Evolutionary conservation across 2,329 filamentous ascomycete genomes (phyloP).

Genomic region (Cercospora citrullina): DNA sequence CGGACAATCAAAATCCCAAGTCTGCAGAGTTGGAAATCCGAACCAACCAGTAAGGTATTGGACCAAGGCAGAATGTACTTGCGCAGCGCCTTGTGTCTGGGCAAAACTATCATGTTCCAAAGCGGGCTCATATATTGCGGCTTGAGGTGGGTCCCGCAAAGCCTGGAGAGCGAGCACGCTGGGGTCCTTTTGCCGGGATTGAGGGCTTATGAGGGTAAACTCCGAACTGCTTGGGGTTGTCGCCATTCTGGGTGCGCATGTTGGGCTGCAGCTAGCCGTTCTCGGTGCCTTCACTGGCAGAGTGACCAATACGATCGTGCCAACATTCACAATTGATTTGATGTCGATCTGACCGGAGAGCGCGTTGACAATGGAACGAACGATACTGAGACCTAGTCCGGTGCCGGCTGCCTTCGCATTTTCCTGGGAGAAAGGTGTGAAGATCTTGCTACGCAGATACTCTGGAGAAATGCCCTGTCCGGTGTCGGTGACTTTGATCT

Average conservation of each 20-base stretch:
- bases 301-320: constrained; percentile 28
- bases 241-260: not conserved
- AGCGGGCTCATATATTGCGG: constrained; percentile 29
- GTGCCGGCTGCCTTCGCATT: constrained; percentile 60
- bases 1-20: constrained; percentile 27
- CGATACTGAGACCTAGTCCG: constrained; percentile 66
- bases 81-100: constrained; percentile 25
- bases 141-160: constrained; percentile 39
- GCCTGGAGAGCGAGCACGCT: constrained; percentile 48
- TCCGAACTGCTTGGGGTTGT: not conserved
- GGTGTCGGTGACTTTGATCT: constrained; percentile 57
- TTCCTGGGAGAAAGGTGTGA: constrained; percentile 66
- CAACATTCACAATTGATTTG: constrained; percentile 33
- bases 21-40: constrained; percentile 27
- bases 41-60: constrained; percentile 31
- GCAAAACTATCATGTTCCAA: constrained; percentile 27
- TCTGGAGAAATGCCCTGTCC: constrained; percentile 66
- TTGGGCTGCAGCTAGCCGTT: not conserved
- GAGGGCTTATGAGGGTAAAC: not conserved
- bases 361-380: constrained; percentile 59
- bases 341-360: constrained; percentile 62
- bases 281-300: constrained; percentile 45
- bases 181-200: constrained; percentile 36
- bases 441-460: constrained; percentile 61
- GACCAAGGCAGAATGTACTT: constrained; percentile 26